phyloP scores from a whole-genome alignment of 768 basidiomycete species.

The Tricholoma saponaceum region DNA sequence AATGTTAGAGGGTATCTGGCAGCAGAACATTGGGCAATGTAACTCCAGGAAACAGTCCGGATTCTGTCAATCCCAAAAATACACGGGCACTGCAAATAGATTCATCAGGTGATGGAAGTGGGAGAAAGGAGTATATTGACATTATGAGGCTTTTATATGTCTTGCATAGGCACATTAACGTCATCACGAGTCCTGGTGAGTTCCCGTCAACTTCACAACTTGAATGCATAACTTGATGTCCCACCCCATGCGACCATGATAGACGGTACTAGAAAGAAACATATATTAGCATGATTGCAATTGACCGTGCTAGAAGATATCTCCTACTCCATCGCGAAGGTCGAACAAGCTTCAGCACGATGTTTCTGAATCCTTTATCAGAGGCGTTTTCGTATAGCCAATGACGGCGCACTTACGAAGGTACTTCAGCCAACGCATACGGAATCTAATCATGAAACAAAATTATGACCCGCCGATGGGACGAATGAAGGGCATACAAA shows the following conservation, averaged over 20 bases:
- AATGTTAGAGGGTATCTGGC: not conserved
- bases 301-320: not conserved
- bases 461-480: not conserved
- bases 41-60: constrained; percentile 36
- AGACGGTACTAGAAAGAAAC: constrained; percentile 20
- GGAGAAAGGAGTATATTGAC: constrained; percentile 10
- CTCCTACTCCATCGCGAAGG: constrained; percentile 29
- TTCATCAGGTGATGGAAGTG: not conserved
- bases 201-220: not conserved
- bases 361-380: constrained; percentile 18
- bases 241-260: constrained; percentile 30
- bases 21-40: not conserved
- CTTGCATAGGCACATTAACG: constrained; percentile 29
- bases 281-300: not conserved
- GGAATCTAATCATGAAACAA: constrained; percentile 19
- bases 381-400: not conserved
- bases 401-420: constrained; percentile 20
- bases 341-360: constrained; percentile 27
- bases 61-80: constrained; percentile 37
- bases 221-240: no score
- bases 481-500: constrained; percentile 19
- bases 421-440: constrained; percentile 31
- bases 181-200: constrained; percentile 22
- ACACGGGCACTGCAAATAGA: constrained; percentile 26
- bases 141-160: constrained; percentile 26